Evolutionary conservation across 2,329 filamentous ascomycete genomes (phyloP), one percentile per base, ranked within the genome.

Genomic region (Cadophora sp.): DNA sequence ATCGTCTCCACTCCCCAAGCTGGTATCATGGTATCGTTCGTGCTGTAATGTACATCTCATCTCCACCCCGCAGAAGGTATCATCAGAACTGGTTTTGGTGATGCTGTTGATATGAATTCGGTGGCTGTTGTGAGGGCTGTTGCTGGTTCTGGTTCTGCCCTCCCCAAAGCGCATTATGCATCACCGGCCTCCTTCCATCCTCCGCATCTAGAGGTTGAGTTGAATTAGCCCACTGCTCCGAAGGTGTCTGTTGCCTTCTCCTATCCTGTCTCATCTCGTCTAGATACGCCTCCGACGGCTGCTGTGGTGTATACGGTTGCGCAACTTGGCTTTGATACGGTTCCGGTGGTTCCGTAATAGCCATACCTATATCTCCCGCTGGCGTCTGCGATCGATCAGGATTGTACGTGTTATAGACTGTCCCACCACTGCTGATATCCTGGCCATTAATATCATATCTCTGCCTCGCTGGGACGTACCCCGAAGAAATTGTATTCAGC

Each of bases 401-500:
- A 16, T 65, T 63, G 30, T 55, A 62, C 30, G 39, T 30, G 66
- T 67, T n/a, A 24, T 67, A 71, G 55, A 48, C 55, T 18, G 59
- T 53, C 8, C 70, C 68, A 33, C 60, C 69, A 3, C 67, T 30
- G 53, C 48, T 65, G n/a, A 75, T 72, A 68, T 75, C 74, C 30
- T 72, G 70, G 1, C 73, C 73, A 48, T 73, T 65, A 1, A 55
- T 43, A 66, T 76, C 74, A 59, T 77, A 77, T 64, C 76, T 65
- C 64, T 76, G 70, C 41, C 68, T 65, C 16, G 75, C 74, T 18
- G 76, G 74, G 2, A 71, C 66, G 53, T 78, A 77, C 5, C 66
- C 65, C 13, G 68, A 36, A 30, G 33, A 50, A 14, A 64, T 65
- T 6, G 61, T 53, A 62, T 73, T 72, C 20, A 70, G 50, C 1